These are phyloP conservation scores for Helicocarpus griseus DNA, from an alignment of 2,329 filamentous ascomycete species.

Conservation along the genomic window DNA sequence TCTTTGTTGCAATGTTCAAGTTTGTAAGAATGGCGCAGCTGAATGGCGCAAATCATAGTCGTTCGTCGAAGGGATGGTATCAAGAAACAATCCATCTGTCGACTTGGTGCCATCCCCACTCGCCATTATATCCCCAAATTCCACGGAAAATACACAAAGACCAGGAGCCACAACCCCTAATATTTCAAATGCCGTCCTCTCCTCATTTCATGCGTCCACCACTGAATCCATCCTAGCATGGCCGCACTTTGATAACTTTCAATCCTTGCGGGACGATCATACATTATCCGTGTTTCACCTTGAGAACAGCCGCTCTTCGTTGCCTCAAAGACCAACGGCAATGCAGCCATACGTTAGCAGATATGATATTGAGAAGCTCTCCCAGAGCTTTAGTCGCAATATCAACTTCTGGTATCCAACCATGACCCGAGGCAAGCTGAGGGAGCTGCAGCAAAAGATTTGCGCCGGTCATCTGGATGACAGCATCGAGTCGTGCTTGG, in stretches of 20 bases:
- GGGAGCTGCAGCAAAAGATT: slow-evolving; percentile 24
- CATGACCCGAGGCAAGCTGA: slow-evolving; percentile 34
- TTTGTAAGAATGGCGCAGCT: too few relatives aligned
- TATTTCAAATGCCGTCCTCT: slow-evolving; percentile 40
- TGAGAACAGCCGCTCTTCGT: slow-evolving; percentile 33
- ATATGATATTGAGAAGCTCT: slow-evolving; percentile 33
- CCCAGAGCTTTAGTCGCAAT: slow-evolving; percentile 37
- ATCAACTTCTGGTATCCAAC: slow-evolving; percentile 48
- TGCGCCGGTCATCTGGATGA: slow-evolving; percentile 29
- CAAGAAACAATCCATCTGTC: not conserved
- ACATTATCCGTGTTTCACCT: slow-evolving; percentile 38
- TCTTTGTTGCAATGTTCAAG: not conserved
- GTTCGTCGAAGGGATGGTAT: not conserved
- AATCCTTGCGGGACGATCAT: slow-evolving; percentile 35
- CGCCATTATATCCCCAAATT: slow-evolving; percentile 10
- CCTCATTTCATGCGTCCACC: slow-evolving; percentile 42
- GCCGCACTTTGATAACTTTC: slow-evolving; percentile 41
- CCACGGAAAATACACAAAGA: slow-evolving; percentile 14
- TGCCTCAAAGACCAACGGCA: slow-evolving; percentile 16
- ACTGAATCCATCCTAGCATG: slow-evolving; percentile 44
- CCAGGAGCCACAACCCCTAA: slow-evolving; percentile 14
- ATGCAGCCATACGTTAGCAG: slow-evolving; percentile 36
- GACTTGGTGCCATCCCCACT: slow-evolving; percentile 10
- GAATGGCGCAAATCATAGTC: not conserved
- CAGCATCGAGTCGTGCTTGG: slow-evolving; percentile 32